These are phyloP conservation scores for Apiospora sp. DNA, from an alignment of 2,329 filamentous ascomycete species.

Conservation along the genomic window DNA sequence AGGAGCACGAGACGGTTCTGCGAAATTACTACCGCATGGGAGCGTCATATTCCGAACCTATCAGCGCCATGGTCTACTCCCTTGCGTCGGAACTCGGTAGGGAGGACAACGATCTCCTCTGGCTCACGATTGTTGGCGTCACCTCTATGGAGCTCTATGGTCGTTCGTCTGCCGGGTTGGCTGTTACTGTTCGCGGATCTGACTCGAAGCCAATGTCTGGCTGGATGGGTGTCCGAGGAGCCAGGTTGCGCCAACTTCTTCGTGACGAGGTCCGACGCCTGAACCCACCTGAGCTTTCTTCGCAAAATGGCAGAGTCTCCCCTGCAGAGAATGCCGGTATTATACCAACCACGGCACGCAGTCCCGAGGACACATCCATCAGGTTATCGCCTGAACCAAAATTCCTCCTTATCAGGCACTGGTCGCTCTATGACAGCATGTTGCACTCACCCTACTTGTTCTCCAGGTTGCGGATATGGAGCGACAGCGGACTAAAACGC, in stretches of 20 bases:
- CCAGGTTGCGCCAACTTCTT: constrained; percentile 83
- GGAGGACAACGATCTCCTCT: constrained; percentile 95
- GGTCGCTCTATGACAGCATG: constrained; percentile 99
- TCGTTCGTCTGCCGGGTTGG: constrained; percentile 81
- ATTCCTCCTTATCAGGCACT: constrained; percentile 91
- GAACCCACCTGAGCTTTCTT: constrained; percentile 76
- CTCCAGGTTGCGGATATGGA: constrained; percentile 92
- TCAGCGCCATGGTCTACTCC: constrained; percentile 93
- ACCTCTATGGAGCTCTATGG: constrained; percentile 94
- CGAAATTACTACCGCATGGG: constrained; percentile 87
- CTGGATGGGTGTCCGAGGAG: constrained; percentile 84
- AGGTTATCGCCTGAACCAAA: constrained; percentile 91
- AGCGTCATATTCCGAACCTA: constrained; percentile 91
- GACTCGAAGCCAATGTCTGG: constrained; percentile 68
- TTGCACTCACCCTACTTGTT: constrained; percentile 95
- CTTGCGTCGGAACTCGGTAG: constrained; percentile 93
- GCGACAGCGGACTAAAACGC: constrained; percentile 84
- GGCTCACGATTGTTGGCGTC: constrained; percentile 93
- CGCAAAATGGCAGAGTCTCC: constrained; percentile 65
- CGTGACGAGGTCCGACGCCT: constrained; percentile 93
- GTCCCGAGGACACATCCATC: constrained; percentile 90
- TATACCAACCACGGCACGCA: constrained; percentile 87
- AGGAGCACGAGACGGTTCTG: constrained; percentile 79
- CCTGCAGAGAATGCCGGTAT: constrained; percentile 75
- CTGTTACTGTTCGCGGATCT: constrained; percentile 63